These are phyloP conservation scores for Saraca asoca DNA, from an alignment of 331 rosid genomes.

Conservation along the genomic window DNA sequence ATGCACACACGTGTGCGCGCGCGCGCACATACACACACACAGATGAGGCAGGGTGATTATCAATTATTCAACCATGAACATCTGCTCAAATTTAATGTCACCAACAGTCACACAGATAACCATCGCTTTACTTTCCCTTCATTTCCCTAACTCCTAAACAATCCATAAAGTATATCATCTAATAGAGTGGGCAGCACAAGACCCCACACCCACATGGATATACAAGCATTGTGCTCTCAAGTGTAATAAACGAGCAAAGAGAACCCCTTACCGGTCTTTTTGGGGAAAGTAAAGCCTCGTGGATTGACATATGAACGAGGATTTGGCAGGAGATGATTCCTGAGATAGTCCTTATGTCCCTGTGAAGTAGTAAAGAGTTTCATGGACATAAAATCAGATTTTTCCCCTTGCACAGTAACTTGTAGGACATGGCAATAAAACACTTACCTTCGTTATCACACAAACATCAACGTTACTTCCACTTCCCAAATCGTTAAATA, in stretches of 20 bases:
- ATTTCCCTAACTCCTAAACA: too few relatives aligned
- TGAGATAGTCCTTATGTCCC: slow-evolving; percentile 83
- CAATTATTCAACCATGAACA: neutral
- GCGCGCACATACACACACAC: neutral
- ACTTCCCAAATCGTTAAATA: slow-evolving; percentile 89
- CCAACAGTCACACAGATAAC: too few relatives aligned
- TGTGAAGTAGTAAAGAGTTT: slow-evolving; percentile 43
- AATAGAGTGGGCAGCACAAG: neutral
- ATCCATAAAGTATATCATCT: neutral
- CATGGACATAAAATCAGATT: slow-evolving; percentile 13
- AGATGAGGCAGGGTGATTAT: neutral
- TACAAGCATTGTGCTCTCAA: neutral
- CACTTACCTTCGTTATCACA: slow-evolving; percentile 70
- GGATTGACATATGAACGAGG: slow-evolving; percentile 78
- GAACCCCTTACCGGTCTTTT: slow-evolving; percentile 71
- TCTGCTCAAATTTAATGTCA: neutral
- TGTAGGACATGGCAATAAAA: slow-evolving; percentile 15
- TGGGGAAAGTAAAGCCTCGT: slow-evolving; percentile 64
- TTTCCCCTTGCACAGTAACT: slow-evolving; percentile 6
- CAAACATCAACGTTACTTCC: slow-evolving; percentile 75
- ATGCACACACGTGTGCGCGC: too few relatives aligned
- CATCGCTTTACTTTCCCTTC: too few relatives aligned
- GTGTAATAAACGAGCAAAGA: slow-evolving; percentile 18
- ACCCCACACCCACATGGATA: too few relatives aligned
- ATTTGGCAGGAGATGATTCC: slow-evolving; percentile 79